Base-by-base conservation (phyloP, 1,284 basidiomycete species). In the Pholiota adiposa region DNA sequence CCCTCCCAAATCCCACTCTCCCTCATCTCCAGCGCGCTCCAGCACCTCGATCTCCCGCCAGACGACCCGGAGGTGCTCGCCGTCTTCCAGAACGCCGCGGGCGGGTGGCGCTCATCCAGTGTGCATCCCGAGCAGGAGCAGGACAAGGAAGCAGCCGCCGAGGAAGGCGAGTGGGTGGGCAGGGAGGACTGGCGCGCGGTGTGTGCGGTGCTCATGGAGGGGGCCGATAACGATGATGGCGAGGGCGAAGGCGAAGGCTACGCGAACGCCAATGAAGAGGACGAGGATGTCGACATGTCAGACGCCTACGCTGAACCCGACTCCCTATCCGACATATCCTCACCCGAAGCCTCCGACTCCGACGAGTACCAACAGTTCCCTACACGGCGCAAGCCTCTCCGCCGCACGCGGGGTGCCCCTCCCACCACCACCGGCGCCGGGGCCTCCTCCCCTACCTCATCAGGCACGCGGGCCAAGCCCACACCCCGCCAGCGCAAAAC, bases 181-280 rank as follows among this genome's bases (percentile, higher is more conserved):
- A 75, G 79, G 51, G 84, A 85, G 38, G 90, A 92, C 68, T 92
- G 88, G 88, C 80, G 88, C 36, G 80, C 88, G 16, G 87, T 92
- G 7, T 92, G 90, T 69, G 83, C 87, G 12, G 86, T 86, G 1
- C 73, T 92, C 2, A 75, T 91, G 6, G 85, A 85, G 60, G 61
- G 77, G 31, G 66, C 66, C 19, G 63, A 67, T 7, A 67, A 69
- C 18, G 70, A 70, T 27, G 66, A 69, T 19, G 73, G 72, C n/a
- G 69, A 63, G 23, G 75, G 73, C 8, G 66, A 69, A 5, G 63
- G 59, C 8, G 69, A 12, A 18, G n/a, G n/a, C n/a, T n/a, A n/a
- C n/a, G n/a, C n/a, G n/a, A 36, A 19, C 48, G 67, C 70, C 16
- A 70, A 72, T 55, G 71, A 72, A 19, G 73, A 74, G 14, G 74